Evolutionary conservation across 2,329 filamentous ascomycete species (phyloP).

Genomic region (Trichoderma endophyticum): DNA sequence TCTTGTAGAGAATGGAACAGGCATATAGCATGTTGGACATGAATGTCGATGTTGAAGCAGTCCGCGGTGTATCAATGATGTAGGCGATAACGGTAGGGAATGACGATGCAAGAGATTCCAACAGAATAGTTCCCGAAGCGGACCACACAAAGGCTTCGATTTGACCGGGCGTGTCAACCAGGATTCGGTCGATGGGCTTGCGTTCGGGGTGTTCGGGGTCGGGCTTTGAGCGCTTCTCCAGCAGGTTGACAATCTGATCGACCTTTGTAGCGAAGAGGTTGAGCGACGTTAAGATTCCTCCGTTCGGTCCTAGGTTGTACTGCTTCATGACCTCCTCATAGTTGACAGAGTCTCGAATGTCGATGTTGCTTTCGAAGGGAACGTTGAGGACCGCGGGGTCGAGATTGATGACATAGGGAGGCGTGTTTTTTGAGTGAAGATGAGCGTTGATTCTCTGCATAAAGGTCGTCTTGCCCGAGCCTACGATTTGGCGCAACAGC

Average conservation of each 20-base stretch:
- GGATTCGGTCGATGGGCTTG: slow-evolving; percentile 73
- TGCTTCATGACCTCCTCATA: slow-evolving; percentile 99
- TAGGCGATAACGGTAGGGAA: slow-evolving; percentile 98
- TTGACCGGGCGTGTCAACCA: slow-evolving; percentile 94
- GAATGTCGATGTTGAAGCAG: slow-evolving; percentile 89
- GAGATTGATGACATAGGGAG: slow-evolving; percentile 95
- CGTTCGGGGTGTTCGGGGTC: slow-evolving; percentile 57
- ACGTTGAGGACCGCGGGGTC: slow-evolving; percentile 92
- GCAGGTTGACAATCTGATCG: slow-evolving; percentile 82
- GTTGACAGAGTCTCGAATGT: slow-evolving; percentile 97
- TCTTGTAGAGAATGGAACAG: slow-evolving; percentile 98
- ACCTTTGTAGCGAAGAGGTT: slow-evolving; percentile 98
- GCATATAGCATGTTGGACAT: slow-evolving; percentile 99
- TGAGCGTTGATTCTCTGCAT: slow-evolving; percentile 98
- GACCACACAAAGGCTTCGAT: slow-evolving; percentile 99
- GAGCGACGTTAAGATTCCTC: slow-evolving; percentile 89
- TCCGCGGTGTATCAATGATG: slow-evolving; percentile 93
- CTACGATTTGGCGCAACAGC: slow-evolving; percentile 39
- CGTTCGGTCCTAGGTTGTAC: slow-evolving; percentile 96
- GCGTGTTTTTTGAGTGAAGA: slow-evolving; percentile 73
- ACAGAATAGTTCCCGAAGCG: slow-evolving; percentile 86
- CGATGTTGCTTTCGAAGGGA: slow-evolving; percentile 95
- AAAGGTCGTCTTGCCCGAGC: slow-evolving; percentile 98
- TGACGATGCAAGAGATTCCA: slow-evolving; percentile 86
- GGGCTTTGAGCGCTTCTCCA: slow-evolving; percentile 81